Base-by-base conservation (phyloP, 345 rosid species). In the Aegle marmelos region DNA sequence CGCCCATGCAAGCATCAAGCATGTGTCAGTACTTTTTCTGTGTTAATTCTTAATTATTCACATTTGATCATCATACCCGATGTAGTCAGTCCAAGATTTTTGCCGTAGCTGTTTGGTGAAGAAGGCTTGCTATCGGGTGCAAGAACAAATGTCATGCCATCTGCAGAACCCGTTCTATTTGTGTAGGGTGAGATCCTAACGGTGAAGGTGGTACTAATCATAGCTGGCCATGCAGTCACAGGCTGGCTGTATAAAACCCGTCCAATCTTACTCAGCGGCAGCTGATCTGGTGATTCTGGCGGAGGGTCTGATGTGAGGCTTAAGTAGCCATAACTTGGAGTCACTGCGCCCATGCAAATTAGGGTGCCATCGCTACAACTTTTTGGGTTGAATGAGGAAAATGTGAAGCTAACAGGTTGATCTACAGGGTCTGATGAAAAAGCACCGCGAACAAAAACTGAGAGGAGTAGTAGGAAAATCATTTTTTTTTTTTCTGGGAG, bases 131-230 rank as follows among this genome's bases (percentile, higher is more conserved):
- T 34, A 59, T 81, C 77, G 59, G 81, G 82, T 1, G 86, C 75
- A 30, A 83, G 25, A 28, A 87, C 54, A 63, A 83, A 87, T 4
- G 83, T 62, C 88, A 83, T 67, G 3, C 86, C 85, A n/a, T 87
- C 85, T 5, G 83, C 86, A 4, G 79, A 66, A 58, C 0, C 30
- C 0, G 16, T 75, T 21, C 68, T n/a, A 74, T 83, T 62, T 62
- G 6, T 22, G 66, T 62, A 62, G 1, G 21, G 7, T 1, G 80
- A 71, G 39, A 85, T 82, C 64, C 75, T 83, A 3, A 87, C 28
- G 0, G 90, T 87, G 72, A 83, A 85, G 9, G 57, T 72, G 50
- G 88, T 81, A 11, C 74, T 60, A 77, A 87, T 66, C 16, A 53
- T 9, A 19, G 86, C 82, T 10, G 86, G 85, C 86, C 86, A 87